Percentiles rank a stretch among this genome's conserved stretches.
phyloP scores from a whole-genome alignment of 2,329 filamentous ascomycete species.

The Sporothrix pallida region DNA sequence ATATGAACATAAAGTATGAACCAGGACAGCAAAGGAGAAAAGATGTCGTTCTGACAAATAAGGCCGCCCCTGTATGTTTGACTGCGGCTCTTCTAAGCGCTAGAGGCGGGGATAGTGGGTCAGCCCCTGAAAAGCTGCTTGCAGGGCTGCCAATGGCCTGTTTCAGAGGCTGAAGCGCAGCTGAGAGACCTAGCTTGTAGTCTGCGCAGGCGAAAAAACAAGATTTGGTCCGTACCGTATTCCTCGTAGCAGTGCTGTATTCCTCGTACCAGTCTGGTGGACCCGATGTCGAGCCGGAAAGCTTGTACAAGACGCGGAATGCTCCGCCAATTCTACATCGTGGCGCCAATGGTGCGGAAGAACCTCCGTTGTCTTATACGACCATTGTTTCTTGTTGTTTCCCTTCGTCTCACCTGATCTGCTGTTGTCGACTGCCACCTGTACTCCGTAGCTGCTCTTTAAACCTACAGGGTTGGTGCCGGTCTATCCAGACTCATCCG shows the following conservation, averaged over 20 bases:
- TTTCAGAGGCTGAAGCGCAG: conserved; percentile 12
- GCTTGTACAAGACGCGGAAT: conserved; percentile 6
- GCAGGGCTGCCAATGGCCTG: background rate
- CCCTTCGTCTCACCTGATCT: background rate
- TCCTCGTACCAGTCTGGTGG: background rate
- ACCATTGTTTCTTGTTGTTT: background rate
- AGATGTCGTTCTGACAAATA: conserved; percentile 1
- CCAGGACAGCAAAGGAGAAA: conserved; percentile 3
- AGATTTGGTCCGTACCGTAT: conserved; percentile 3
- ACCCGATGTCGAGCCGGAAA: conserved; percentile 1
- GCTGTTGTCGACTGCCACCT: conserved; percentile 17
- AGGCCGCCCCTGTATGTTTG: conserved; percentile 11
- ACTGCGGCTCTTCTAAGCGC: conserved; percentile 6
- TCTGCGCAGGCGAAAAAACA: background rate
- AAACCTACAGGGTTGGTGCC: conserved; percentile 6
- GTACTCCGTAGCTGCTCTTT: background rate
- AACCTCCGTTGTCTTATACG: background rate
- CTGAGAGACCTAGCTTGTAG: conserved; percentile 2
- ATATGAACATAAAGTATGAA: background rate
- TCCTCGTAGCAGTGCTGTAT: conserved; percentile 1
- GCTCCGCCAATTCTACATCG: conserved; percentile 2
- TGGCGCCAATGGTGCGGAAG: conserved; percentile 13
- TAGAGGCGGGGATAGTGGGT: conserved; percentile 10
- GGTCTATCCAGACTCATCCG: background rate
- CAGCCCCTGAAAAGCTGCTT: conserved; percentile 1